These are phyloP conservation scores for Crassisporium funariophilum DNA, from an alignment of 768 basidiomycete genomes.

Conservation along the genomic window DNA sequence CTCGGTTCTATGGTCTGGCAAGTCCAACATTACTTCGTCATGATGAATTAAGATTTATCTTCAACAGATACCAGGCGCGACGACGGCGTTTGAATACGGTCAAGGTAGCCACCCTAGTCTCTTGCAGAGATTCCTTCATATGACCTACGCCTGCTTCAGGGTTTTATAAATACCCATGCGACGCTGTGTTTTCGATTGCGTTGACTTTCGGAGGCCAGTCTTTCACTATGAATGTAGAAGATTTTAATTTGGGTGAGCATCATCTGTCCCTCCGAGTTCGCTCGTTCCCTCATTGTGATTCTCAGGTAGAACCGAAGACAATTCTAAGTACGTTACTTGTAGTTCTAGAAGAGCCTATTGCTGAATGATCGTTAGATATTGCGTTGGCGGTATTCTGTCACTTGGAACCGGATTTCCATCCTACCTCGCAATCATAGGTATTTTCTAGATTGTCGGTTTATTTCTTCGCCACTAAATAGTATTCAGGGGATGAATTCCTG, in stretches of 20 bases:
- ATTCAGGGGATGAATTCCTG: constrained; percentile 62
- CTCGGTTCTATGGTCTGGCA: constrained; percentile 48
- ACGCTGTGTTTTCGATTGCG: constrained; percentile 30
- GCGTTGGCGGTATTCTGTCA: constrained; percentile 57
- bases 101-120: constrained; percentile 29
- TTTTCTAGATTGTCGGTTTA: too few species aligned
- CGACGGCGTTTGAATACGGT: constrained; percentile 43
- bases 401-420: constrained; percentile 47
- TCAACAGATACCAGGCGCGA: constrained; percentile 52
- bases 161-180: constrained; percentile 61
- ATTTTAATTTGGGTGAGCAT: constrained; percentile 58
- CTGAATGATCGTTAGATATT: constrained; percentile 37
- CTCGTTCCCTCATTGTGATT: neutral
- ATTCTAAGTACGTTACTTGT: constrained; percentile 25
- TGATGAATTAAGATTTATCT: too few species aligned
- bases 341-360: neutral
- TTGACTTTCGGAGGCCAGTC: constrained; percentile 46
- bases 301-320: constrained; percentile 21
- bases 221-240: constrained; percentile 44
- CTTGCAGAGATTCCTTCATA: too few species aligned
- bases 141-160: constrained; percentile 26
- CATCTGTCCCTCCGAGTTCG: neutral
- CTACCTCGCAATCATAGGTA: constrained; percentile 61
- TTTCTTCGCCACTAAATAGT: too few species aligned
- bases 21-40: too few species aligned